Evolutionary conservation across 2,329 filamentous ascomycete species (phyloP).

Genomic region (Cladobotryum mycophilum): DNA sequence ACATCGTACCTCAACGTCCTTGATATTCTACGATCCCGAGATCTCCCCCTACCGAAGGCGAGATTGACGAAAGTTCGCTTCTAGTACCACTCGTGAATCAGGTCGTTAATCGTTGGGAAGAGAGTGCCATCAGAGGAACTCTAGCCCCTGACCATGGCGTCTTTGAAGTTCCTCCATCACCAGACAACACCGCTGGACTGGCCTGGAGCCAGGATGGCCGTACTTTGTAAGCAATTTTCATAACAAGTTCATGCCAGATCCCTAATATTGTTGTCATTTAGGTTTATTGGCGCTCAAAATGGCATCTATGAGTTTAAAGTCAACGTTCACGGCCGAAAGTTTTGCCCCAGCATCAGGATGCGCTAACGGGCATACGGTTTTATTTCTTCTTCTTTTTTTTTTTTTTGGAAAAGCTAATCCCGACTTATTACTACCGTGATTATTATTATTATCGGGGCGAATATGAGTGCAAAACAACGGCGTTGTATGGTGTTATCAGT

Average conservation of each 20-base stretch:
- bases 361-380: constrained; percentile 29
- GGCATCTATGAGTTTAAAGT: constrained; percentile 71
- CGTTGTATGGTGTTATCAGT: constrained; percentile 4
- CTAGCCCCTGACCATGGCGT: constrained; percentile 32
- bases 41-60: constrained; percentile 24
- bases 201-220: constrained; percentile 57
- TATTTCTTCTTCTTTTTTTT: not conserved
- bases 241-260: not conserved
- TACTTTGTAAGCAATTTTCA: constrained; percentile 43
- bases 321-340: constrained; percentile 55
- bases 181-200: constrained; percentile 55
- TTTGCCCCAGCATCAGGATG: constrained; percentile 48
- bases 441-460: not conserved
- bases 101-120: constrained; percentile 32
- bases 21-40: constrained; percentile 32
- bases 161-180: constrained; percentile 39
- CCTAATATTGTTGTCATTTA: constrained; percentile 26
- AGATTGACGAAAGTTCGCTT: constrained; percentile 31
- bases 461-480: not conserved
- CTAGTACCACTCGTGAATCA: constrained; percentile 33
- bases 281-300: constrained; percentile 60
- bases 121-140: constrained; percentile 28
- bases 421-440: not conserved
- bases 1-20: constrained; percentile 31
- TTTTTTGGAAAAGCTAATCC: not conserved